Evolutionary conservation across 208 protist species (phyloP).

Genomic region (Trypanosoma caninum): DNA sequence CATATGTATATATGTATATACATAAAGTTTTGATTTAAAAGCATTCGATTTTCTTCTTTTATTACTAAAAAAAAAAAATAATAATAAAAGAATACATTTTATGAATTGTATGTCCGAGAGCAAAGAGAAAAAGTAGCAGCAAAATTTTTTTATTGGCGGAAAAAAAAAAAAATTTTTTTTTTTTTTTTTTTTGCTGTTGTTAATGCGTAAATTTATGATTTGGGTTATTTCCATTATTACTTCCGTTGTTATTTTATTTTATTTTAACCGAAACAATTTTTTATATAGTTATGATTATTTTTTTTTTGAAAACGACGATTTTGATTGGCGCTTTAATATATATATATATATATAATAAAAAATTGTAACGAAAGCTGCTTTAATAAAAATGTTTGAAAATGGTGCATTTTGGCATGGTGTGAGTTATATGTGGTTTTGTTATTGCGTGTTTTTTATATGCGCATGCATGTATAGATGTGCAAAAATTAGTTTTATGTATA

Average conservation of each 20-base stretch:
- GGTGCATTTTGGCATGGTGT: no score
- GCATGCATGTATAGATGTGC: neutral
- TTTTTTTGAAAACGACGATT: no score
- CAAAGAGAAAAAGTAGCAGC: neutral
- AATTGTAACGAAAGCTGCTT: no score
- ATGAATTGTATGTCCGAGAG: no score
- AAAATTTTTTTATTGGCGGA: neutral
- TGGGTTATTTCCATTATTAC: neutral
- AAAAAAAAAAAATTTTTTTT: conserved; percentile 1
- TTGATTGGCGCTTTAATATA: no score
- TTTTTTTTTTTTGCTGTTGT: neutral
- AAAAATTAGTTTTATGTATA: conserved; percentile 16
- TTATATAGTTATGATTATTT: neutral
- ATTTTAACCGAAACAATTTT: neutral
- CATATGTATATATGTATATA: no score
- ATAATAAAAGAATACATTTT: neutral
- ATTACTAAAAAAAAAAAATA: conserved; percentile 13
- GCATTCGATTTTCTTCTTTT: no score
- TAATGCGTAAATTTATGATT: no score
- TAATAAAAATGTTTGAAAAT: no score
- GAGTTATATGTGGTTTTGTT: neutral
- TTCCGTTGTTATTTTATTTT: neutral
- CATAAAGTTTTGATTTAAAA: no score
- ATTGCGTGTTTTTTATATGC: neutral
- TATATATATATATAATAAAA: no score